These are phyloP conservation scores for Suhomyces coccinellae DNA, from an alignment of 1,139 yeast genomes.

Conservation along the genomic window DNA sequence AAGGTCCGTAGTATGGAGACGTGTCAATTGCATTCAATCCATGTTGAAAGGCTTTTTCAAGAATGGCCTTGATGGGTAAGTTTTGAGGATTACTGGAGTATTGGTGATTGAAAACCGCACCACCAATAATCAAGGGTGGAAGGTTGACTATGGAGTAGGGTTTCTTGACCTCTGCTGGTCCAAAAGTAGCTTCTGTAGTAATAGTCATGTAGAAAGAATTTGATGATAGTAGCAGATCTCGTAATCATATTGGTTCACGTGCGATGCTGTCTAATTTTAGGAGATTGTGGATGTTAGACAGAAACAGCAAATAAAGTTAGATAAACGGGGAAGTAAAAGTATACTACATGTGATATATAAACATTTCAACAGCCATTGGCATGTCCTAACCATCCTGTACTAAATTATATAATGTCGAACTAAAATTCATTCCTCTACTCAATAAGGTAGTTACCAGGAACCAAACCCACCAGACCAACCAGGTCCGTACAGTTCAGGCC, in stretches of 20 bases:
- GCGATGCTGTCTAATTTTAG: not conserved
- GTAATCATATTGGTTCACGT: not conserved
- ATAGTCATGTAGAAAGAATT: not conserved
- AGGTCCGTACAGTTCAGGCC: conserved; percentile 49
- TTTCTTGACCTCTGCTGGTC: conserved; percentile 11
- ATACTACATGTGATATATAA: no score
- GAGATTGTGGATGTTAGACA: no score
- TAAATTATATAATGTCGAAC: conserved; percentile 1
- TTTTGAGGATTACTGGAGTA: conserved; percentile 66
- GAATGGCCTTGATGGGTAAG: conserved; percentile 57
- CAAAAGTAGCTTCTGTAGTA: conserved; percentile 8
- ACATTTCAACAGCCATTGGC: not conserved
- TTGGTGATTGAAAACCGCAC: conserved; percentile 81
- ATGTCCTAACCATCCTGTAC: not conserved
- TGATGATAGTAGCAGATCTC: not conserved
- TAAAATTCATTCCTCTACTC: conserved; percentile 17
- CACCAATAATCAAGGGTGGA: conserved; percentile 75
- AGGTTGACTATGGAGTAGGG: conserved; percentile 33
- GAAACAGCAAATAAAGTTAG: no score
- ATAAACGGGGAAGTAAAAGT: no score
- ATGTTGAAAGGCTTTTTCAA: conserved; percentile 57
- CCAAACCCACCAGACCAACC: conserved; percentile 61
- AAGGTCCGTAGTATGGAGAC: conserved; percentile 90
- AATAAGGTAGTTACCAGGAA: conserved; percentile 73
- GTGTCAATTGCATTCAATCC: conserved; percentile 86